A percentile compares a stretch with the other conserved stretches of the same genome.
Evolutionary conservation across 2,329 filamentous ascomycete genomes (phyloP).

Genomic region (Neonectria sp.): DNA sequence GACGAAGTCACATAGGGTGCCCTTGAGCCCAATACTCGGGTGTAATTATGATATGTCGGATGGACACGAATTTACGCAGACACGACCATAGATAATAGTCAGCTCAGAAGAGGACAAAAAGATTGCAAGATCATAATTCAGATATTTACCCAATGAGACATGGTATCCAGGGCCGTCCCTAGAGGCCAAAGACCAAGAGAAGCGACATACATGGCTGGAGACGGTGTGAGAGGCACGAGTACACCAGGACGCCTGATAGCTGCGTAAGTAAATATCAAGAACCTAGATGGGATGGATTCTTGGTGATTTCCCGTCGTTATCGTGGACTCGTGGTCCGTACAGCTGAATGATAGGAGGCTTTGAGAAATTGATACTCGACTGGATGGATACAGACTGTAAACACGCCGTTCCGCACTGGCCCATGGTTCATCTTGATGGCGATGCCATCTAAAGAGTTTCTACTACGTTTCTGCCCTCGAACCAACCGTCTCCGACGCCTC

Average conservation of each 20-base stretch:
- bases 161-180: neutral
- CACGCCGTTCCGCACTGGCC: neutral
- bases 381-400: neutral
- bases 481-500: neutral
- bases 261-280: no score
- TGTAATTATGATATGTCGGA: slow-evolving; percentile 1
- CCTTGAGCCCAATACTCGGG: neutral
- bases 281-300: no score
- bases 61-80: slow-evolving; percentile 25
- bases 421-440: neutral
- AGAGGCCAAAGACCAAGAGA: no score
- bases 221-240: no score
- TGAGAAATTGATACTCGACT: neutral
- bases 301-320: neutral
- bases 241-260: no score
- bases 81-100: slow-evolving; percentile 25
- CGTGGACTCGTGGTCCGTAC: neutral
- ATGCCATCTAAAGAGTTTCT: neutral
- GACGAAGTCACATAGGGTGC: slow-evolving; percentile 18
- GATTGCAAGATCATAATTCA: slow-evolving; percentile 17
- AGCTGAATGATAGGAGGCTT: no score
- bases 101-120: neutral
- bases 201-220: no score
- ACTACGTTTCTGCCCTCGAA: neutral
- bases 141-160: neutral